These are phyloP conservation scores for Graphium sp. DNA, from an alignment of 2,329 filamentous ascomycete species.

Conservation along the genomic window DNA sequence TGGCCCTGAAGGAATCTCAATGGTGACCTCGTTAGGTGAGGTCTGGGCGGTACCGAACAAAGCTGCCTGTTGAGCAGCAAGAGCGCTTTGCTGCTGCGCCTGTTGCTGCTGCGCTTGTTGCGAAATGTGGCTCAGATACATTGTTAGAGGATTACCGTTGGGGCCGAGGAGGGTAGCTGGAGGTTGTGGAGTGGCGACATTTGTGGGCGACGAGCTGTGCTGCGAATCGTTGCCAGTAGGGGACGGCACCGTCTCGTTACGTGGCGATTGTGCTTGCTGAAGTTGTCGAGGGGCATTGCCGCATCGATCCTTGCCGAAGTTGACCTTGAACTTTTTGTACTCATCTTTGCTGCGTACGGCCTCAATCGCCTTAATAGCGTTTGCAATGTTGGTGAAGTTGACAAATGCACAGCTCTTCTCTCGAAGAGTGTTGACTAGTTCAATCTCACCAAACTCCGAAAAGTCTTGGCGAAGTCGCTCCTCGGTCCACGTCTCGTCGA, in stretches of 20 bases:
- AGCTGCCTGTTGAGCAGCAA: slow-evolving; percentile 62
- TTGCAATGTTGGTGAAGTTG: slow-evolving; percentile 99
- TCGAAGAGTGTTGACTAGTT: slow-evolving; percentile 86
- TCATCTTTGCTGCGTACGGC: slow-evolving; percentile 88
- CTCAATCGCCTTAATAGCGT: slow-evolving; percentile 98
- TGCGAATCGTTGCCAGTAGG: slow-evolving; percentile 43
- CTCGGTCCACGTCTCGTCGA: slow-evolving; percentile 95
- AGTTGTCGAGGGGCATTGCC: slow-evolving; percentile 89
- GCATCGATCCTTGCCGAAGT: slow-evolving; percentile 97
- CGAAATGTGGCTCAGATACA: slow-evolving; percentile 78
- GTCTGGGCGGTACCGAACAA: slow-evolving; percentile 60
- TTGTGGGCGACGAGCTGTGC: slow-evolving; percentile 38
- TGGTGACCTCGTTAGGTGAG: slow-evolving; percentile 35
- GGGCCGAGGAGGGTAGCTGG: slow-evolving; percentile 64
- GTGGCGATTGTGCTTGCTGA: slow-evolving; percentile 51
- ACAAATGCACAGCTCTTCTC: slow-evolving; percentile 99
- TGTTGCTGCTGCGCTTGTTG: slow-evolving; percentile 59
- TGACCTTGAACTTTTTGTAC: slow-evolving; percentile 98
- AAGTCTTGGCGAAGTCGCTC: slow-evolving; percentile 93
- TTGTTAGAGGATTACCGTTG: slow-evolving; percentile 74
- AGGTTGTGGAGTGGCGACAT: slow-evolving; percentile 38
- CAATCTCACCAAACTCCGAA: slow-evolving; percentile 92
- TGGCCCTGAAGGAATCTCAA: slow-evolving; percentile 45
- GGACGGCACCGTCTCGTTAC: slow-evolving; percentile 39
- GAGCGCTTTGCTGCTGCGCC: slow-evolving; percentile 54